Evolutionary conservation across 2,329 filamentous ascomycete genomes (phyloP), one percentile per base, ranked within the genome.

Genomic region (Thyridium curvatum): DNA sequence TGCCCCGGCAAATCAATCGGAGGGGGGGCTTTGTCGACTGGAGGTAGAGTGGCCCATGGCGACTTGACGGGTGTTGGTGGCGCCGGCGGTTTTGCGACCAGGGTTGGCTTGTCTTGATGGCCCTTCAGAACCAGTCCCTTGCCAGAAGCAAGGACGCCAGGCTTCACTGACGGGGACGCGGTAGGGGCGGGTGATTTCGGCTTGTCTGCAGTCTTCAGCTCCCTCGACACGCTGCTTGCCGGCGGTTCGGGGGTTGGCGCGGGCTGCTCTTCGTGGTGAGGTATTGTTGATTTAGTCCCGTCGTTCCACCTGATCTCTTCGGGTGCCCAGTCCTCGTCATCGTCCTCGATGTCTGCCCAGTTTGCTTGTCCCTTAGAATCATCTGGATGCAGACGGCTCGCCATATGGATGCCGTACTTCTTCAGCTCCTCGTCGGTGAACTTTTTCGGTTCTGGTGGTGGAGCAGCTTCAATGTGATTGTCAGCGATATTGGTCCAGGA

Each of bases 291-390:
- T 60, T 91, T 91, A 35, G 86, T 93, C 39, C 86, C 86, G 59
- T 94, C 87, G 54, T 85, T 86, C 87, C 87, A 94, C 42, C 86
- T 86, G 48, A 93, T 88, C 38, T 84, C 79, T 47, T 93, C 86
- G 2, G 86, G 86, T 12, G 82, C 84, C 84, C 86, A 91, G 53
- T 91, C 86, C 30, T 93, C 87, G 52, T 90, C 85, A 47, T 93
- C 86, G 41, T 93, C 87, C 44, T 93, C 87, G 43, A 91, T 90
- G 54, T 94, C 87, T 17, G 86, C 87, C 87, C 87, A 94, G 57
- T 90, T 91, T 26, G 82, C 79, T 51, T 89, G 84, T 42, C 85
- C 85, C 41, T 78, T 77, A 38, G 71, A 61, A 55, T 89, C 85
- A 48, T 91, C 85, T 36, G 84, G 75, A 47, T 87, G 82, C 41